Evolutionary conservation across 495 filamentous ascomycete species (phyloP).

Genomic region (Aspergillus kassunensis): DNA sequence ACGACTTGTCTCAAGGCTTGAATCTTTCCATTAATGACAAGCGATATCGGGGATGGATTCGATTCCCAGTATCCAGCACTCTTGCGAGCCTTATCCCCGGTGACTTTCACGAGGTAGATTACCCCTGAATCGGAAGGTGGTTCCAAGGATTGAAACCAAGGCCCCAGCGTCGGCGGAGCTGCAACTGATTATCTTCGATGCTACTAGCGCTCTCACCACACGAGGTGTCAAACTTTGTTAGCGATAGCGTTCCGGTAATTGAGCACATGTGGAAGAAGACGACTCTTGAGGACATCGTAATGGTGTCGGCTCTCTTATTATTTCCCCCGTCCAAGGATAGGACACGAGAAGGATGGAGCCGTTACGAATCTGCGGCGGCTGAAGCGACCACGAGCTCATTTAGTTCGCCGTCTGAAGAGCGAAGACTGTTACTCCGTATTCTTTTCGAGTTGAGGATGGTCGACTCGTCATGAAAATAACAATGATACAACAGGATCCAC

Average conservation of each 20-base stretch:
- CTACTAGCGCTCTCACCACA: slow-evolving; percentile 7
- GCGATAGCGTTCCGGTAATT: neutral
- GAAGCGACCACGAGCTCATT: neutral
- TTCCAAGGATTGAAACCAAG: neutral
- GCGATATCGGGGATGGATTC: too few relatives aligned
- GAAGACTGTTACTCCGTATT: neutral
- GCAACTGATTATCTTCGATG: slow-evolving; percentile 3
- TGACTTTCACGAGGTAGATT: neutral
- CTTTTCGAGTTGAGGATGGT: neutral
- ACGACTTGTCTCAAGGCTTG: neutral
- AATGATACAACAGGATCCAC: neutral
- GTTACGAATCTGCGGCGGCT: neutral
- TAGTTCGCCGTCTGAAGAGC: neutral
- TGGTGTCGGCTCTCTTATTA: neutral
- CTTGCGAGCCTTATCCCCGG: neutral
- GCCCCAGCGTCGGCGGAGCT: neutral
- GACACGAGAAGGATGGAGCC: neutral
- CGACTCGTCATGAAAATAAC: neutral
- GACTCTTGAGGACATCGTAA: neutral
- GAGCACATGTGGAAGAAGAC: neutral
- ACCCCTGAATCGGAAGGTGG: neutral
- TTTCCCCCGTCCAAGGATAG: neutral
- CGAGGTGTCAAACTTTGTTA: slow-evolving; percentile 13
- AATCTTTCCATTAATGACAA: neutral
- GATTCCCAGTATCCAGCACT: neutral